Conservation (phyloP, 2,329 filamentous ascomycete species). For the Thyridium curvatum region DNA sequence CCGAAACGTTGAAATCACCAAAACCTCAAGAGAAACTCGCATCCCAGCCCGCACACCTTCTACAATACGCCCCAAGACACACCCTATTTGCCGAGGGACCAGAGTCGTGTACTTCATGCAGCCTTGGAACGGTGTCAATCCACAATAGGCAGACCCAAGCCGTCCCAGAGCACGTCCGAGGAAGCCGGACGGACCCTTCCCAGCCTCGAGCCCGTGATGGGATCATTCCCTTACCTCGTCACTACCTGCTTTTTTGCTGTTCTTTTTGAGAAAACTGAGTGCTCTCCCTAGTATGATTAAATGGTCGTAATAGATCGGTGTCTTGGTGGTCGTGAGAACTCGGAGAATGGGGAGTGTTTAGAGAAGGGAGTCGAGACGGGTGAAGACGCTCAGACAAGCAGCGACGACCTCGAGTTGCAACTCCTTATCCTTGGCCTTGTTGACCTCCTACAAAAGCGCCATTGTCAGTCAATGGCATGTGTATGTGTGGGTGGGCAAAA, state of each 20-base stretch:
- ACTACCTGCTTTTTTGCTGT: no score
- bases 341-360: constrained; percentile 35
- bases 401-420: constrained; percentile 95
- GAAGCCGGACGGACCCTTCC: no score
- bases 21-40: not conserved
- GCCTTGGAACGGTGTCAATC: no score
- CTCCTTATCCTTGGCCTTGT: constrained; percentile 84
- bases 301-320: not conserved
- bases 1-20: not conserved
- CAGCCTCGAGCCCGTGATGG: no score
- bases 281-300: not conserved
- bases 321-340: not conserved
- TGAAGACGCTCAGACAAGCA: constrained; percentile 95
- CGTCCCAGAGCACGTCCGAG: no score
- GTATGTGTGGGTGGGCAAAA: not conserved
- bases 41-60: constrained; percentile 1
- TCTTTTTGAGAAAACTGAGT: not conserved
- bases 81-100: no score
- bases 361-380: constrained; percentile 89
- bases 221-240: no score
- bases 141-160: no score
- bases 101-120: no score
- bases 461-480: no score
- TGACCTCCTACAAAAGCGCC: constrained; percentile 55
- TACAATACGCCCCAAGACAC: not conserved